phyloP scores from a whole-genome alignment of 2,329 filamentous ascomycete species.

The Diaporthe aspalathi region DNA sequence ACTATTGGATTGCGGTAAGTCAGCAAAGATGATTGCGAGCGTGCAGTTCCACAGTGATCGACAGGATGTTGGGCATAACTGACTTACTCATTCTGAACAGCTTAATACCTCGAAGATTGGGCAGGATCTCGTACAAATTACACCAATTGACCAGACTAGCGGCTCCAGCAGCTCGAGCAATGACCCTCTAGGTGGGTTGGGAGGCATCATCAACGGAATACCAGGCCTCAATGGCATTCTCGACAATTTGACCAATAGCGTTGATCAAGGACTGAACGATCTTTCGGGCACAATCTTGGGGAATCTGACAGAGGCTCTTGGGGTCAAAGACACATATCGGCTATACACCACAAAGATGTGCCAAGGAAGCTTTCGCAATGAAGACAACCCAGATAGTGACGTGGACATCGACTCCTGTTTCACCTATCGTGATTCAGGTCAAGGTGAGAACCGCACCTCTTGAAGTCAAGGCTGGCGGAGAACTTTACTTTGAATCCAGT shows the following conservation, averaged over 20 bases:
- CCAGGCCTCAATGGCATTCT: constrained; percentile 39
- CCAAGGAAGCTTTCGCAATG: constrained; percentile 39
- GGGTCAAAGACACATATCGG: constrained; percentile 42
- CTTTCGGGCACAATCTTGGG: constrained; percentile 42
- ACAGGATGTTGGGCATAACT: not conserved
- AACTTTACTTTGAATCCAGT: not conserved
- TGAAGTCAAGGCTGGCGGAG: not conserved
- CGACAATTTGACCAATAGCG: constrained; percentile 39
- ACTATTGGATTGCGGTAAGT: constrained; percentile 33
- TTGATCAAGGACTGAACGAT: constrained; percentile 41
- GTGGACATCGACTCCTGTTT: constrained; percentile 36
- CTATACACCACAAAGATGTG: constrained; percentile 42
- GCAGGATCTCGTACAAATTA: constrained; percentile 38
- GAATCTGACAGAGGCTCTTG: constrained; percentile 41
- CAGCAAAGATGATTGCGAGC: no score
- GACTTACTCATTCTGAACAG: not conserved
- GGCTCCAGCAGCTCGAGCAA: constrained; percentile 11
- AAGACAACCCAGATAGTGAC: constrained; percentile 32
- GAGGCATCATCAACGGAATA: constrained; percentile 36
- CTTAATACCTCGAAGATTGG: constrained; percentile 42
- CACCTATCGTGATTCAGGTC: constrained; percentile 34
- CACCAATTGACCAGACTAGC: constrained; percentile 32
- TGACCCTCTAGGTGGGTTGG: constrained; percentile 26
- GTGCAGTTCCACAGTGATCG: not conserved
- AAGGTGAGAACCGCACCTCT: not conserved